These are phyloP conservation scores for Cokeromyces recurvatus DNA, from an alignment of 371 early-diverging fungal species.

Conservation along the genomic window DNA sequence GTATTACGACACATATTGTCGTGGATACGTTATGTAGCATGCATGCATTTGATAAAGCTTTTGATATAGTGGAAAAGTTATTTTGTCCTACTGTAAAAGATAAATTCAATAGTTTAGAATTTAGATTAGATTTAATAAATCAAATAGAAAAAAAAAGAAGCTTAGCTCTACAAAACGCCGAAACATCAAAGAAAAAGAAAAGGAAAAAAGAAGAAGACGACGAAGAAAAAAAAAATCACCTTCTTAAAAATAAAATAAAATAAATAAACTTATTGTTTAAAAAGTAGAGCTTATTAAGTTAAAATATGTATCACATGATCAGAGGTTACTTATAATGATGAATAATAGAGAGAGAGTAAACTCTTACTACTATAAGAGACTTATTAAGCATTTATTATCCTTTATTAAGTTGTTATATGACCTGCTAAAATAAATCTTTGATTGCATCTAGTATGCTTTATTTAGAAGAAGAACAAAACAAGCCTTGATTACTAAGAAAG, in stretches of 20 bases:
- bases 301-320: no score
- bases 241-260: background rate
- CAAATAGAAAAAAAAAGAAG: background rate
- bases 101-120: background rate
- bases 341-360: no score
- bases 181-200: background rate
- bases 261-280: background rate
- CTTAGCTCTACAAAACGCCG: background rate
- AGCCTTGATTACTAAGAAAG: no score
- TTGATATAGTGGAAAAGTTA: conserved; percentile 3
- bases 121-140: background rate
- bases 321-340: no score
- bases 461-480: no score
- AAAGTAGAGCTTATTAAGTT: no score
- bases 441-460: no score
- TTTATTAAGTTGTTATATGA: no score
- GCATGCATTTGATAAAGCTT: conserved; percentile 4
- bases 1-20: conserved; percentile 7
- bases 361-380: no score
- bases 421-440: no score
- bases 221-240: background rate
- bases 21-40: conserved; percentile 8
- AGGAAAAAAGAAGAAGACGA: no score
- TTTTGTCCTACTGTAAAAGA: background rate
- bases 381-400: no score